Evolutionary conservation across 1,284 basidiomycete species (phyloP), one percentile per base, ranked within the genome.

Genomic region (Sporisorium iseilematis-ciliati): DNA sequence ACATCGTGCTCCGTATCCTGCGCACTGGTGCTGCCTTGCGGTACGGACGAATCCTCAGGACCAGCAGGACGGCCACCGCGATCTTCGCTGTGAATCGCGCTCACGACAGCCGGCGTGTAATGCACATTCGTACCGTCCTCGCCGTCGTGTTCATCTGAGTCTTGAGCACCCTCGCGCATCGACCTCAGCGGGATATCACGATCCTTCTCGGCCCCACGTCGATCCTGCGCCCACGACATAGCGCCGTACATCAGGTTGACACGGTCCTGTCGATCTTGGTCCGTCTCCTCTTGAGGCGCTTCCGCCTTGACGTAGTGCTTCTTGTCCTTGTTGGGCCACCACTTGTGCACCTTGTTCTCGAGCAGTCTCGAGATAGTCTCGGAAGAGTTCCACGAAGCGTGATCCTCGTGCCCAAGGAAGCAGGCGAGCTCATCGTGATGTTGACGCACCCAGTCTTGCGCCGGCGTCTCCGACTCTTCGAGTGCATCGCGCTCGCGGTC

Each of bases 391-490:
- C 80, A 82, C 7, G 51, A 26, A 18, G 51, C 59, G 35, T 78
- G 75, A 10, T 75, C 67, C 21, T 70, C 49, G 42, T 78, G 26
- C 18, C 68, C 69, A 0, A 81, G 46, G 64, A 75, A 74, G 49
- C 68, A 60, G 11, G 77, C 58, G 12, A 82, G 65, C 46, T 72
- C 76, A 20, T 71, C 65, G 11, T 69, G 66, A 42, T 82, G 72
- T n/a, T 60, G 63, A 10, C 60, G 52, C 29, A 75, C 72, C 81
- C 81, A 82, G 21, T 71, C 65, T 20, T 75, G 74, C 6, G 79
- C 77, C 2, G 82, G 82, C 7, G 63, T 55, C 11, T 82, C 67
- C 4, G 76, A 58, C 2, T 55, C 53, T 18, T 63, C 49, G 16
- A 84, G 48, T 3, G 52, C 51, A 14, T 77, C 74, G 14, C 65